Percentiles rank a stretch among this genome's conserved stretches.
These are phyloP conservation scores for Pseudogymnoascus sp. DNA, from an alignment of 2,329 filamentous ascomycete species.

Conservation along the genomic window DNA sequence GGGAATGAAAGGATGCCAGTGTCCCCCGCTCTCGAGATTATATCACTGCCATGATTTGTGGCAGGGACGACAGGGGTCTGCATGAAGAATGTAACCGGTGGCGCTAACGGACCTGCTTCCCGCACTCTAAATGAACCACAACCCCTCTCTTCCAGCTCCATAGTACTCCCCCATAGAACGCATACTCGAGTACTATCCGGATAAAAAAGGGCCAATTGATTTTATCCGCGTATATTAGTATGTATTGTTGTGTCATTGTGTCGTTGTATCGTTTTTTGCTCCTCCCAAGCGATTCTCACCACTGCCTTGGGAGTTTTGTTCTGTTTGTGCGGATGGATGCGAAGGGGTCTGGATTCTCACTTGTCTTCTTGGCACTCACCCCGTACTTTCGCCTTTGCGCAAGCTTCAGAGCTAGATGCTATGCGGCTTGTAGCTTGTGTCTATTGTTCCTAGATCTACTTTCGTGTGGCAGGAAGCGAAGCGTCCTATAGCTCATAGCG, in stretches of 20 bases:
- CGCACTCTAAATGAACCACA: slow-evolving; percentile 6
- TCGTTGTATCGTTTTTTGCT: not conserved
- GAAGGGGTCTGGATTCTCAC: not conserved
- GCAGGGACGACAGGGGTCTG: not conserved
- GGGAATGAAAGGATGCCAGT: not conserved
- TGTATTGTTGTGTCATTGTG: not conserved
- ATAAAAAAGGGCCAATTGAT: not conserved
- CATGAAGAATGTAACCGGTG: slow-evolving; percentile 1
- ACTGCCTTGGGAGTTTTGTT: not conserved
- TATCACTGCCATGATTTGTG: not conserved
- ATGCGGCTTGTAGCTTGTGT: not conserved
- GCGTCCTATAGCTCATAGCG: not conserved
- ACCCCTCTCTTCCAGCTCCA: not conserved
- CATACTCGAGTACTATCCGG: not conserved
- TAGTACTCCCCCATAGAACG: not conserved
- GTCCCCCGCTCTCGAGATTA: not conserved
- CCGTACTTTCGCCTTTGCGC: not conserved
- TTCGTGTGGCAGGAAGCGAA: too few species aligned
- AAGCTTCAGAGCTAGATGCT: not conserved
- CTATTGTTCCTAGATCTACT: not conserved
- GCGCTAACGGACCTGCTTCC: slow-evolving; percentile 6
- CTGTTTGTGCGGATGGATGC: not conserved
- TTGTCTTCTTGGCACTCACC: not conserved
- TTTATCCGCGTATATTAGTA: not conserved
- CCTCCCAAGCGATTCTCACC: not conserved